These are phyloP conservation scores for Diplodia mutila DNA, from an alignment of 2,329 filamentous ascomycete genomes.

Conservation along the genomic window DNA sequence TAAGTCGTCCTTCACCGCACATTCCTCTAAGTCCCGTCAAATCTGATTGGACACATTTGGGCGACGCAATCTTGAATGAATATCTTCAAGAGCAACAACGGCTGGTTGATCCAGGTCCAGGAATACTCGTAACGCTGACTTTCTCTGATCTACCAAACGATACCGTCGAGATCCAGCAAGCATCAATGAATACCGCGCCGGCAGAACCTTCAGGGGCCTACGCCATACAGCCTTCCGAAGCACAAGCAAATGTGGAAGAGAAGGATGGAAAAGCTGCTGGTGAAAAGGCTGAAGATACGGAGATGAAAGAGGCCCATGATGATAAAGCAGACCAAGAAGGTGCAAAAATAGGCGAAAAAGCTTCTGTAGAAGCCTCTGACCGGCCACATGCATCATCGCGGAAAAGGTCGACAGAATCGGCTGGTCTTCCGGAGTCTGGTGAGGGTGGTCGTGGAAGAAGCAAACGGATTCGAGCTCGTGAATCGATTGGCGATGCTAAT, in stretches of 20 bases:
- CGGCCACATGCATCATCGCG: conserved; percentile 49
- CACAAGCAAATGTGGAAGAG: not conserved
- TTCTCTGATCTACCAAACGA: conserved; percentile 38
- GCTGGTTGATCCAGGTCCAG: conserved; percentile 37
- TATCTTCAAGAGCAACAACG: conserved; percentile 48
- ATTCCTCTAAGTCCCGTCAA: conserved; percentile 40
- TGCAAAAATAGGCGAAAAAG: not conserved
- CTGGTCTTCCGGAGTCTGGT: conserved; percentile 60
- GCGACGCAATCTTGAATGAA: conserved; percentile 52
- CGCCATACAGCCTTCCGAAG: not conserved
- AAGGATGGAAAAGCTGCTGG: not conserved
- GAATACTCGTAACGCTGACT: conserved; percentile 47
- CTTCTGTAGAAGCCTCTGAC: conserved; percentile 32
- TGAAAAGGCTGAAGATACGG: conserved; percentile 30
- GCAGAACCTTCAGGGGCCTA: not conserved
- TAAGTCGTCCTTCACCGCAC: conserved; percentile 39
- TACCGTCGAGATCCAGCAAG: not conserved
- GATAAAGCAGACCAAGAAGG: not conserved
- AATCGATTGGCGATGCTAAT: conserved; percentile 55
- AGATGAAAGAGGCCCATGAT: conserved; percentile 31
- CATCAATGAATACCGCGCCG: not conserved
- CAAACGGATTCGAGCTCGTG: conserved; percentile 63
- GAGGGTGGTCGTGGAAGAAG: conserved; percentile 63
- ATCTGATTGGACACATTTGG: conserved; percentile 54
- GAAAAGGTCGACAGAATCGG: conserved; percentile 65